These are phyloP conservation scores for Aspergillus fumigatus DNA, from an alignment of 2,329 filamentous ascomycete genomes.

Conservation along the genomic window DNA sequence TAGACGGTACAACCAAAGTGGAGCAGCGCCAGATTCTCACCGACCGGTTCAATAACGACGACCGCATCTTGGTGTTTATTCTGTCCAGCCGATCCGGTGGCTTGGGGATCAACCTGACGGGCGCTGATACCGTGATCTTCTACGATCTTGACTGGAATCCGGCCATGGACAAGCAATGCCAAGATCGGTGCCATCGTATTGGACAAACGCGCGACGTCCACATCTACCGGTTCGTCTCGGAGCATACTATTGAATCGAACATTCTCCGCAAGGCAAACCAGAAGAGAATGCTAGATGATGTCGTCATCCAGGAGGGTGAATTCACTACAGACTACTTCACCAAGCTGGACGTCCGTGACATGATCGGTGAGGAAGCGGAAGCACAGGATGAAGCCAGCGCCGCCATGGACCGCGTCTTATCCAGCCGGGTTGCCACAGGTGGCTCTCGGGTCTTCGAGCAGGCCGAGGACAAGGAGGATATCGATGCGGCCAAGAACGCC, in stretches of 20 bases:
- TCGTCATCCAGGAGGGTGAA: constrained; percentile 96
- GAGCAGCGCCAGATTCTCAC: constrained; percentile 94
- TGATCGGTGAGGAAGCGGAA: constrained; percentile 54
- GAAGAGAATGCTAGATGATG: constrained; percentile 95
- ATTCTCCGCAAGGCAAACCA: constrained; percentile 95
- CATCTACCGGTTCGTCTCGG: constrained; percentile 89
- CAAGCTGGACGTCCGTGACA: constrained; percentile 65
- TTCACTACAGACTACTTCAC: constrained; percentile 98
- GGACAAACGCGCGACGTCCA: constrained; percentile 96
- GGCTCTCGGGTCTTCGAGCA: constrained; percentile 74
- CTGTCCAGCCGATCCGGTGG: constrained; percentile 91
- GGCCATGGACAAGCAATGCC: constrained; percentile 99
- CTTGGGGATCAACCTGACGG: constrained; percentile 91
- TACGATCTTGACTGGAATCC: constrained; percentile 99
- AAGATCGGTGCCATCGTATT: constrained; percentile 94
- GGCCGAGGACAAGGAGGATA: constrained; percentile 89
- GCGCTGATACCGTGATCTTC: constrained; percentile 96
- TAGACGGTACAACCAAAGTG: constrained; percentile 94
- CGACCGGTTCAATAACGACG: constrained; percentile 93
- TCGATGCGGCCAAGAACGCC: constrained; percentile 77
- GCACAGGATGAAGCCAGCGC: constrained; percentile 69
- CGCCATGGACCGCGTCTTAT: constrained; percentile 82
- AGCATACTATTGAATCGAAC: constrained; percentile 96
- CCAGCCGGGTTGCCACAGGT: constrained; percentile 55
- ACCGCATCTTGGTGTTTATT: constrained; percentile 90